Conservation (phyloP, 2,329 filamentous ascomycete species). For the Aspergillus cejpii region DNA sequence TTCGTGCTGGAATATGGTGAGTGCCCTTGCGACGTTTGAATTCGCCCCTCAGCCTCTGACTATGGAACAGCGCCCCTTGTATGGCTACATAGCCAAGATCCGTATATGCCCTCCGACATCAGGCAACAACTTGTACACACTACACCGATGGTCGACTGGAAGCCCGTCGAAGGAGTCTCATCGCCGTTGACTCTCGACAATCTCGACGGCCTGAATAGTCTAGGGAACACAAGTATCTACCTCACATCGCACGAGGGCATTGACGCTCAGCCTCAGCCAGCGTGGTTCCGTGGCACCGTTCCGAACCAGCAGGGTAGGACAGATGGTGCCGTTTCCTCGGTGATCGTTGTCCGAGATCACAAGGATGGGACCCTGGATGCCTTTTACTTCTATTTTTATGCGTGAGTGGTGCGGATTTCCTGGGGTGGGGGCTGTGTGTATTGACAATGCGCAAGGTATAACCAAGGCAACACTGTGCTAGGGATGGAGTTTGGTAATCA, state of each 20-base stretch:
- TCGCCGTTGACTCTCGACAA: slow-evolving; percentile 44
- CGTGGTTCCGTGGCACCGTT: slow-evolving; percentile 48
- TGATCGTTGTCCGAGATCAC: slow-evolving; percentile 54
- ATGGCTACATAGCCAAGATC: slow-evolving; percentile 46
- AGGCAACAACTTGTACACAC: slow-evolving; percentile 44
- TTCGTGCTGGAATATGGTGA: slow-evolving; percentile 45
- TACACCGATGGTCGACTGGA: slow-evolving; percentile 41
- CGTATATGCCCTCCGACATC: slow-evolving; percentile 47
- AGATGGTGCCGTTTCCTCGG: slow-evolving; percentile 44
- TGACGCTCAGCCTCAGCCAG: slow-evolving; percentile 35
- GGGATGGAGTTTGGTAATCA: slow-evolving; percentile 52
- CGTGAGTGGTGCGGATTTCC: slow-evolving; percentile 29
- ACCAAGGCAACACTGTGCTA: slow-evolving; percentile 49
- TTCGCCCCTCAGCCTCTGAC: slow-evolving; percentile 5
- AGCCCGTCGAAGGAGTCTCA: slow-evolving; percentile 32
- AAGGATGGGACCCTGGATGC: slow-evolving; percentile 49
- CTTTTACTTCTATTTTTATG: slow-evolving; percentile 60
- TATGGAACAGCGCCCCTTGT: slow-evolving; percentile 43
- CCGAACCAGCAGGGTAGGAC: slow-evolving; percentile 50
- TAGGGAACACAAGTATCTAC: slow-evolving; percentile 44
- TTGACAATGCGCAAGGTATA: slow-evolving; percentile 34
- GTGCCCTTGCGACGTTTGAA: neutral
- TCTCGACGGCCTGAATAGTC: slow-evolving; percentile 43
- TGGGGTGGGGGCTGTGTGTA: neutral
- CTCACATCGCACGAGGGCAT: slow-evolving; percentile 47